Evolutionary conservation across 805 yeast genomes (phyloP).

Genomic region (Metschnikowia henanensis): DNA sequence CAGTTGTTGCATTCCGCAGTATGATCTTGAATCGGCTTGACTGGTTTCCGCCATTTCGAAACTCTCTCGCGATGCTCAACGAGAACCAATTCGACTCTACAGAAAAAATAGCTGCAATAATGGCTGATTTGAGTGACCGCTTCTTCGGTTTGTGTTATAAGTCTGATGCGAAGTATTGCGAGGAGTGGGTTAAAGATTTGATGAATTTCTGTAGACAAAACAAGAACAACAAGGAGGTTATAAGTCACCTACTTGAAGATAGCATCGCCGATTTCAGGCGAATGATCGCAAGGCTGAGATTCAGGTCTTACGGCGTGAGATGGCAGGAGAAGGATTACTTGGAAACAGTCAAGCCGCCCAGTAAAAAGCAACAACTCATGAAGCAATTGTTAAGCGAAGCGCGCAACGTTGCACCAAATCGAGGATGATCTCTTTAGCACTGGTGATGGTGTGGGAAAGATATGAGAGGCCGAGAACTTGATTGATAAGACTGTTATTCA

Average conservation of each 20-base stretch:
- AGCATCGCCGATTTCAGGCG: constrained; percentile 7
- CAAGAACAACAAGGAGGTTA: constrained; percentile 1
- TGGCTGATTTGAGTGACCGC: constrained; percentile 17
- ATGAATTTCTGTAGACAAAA: constrained; percentile 6
- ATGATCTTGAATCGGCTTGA: constrained; percentile 11
- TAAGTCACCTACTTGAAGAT: constrained; percentile 8
- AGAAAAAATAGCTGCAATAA: constrained; percentile 3
- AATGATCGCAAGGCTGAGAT: constrained; percentile 1
- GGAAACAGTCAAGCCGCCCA: background rate
- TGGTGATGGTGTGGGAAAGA: background rate
- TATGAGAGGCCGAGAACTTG: background rate
- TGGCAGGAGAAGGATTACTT: constrained; percentile 1
- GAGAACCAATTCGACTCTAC: constrained; percentile 4
- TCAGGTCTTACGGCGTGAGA: constrained; percentile 1
- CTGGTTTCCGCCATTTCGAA: constrained; percentile 13
- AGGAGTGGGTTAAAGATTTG: constrained; percentile 12
- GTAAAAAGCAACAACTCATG: background rate
- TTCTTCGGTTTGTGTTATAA: constrained; percentile 16
- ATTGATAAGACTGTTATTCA: background rate
- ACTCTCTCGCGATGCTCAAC: constrained; percentile 7
- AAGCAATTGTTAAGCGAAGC: background rate
- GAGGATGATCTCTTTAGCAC: no score
- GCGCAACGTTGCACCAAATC: background rate
- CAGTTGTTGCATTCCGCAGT: constrained; percentile 15
- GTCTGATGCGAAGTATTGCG: constrained; percentile 13